Evolutionary conservation across 352 stramenopile species (phyloP).

Genomic region (Phytophthora nicotianae): DNA sequence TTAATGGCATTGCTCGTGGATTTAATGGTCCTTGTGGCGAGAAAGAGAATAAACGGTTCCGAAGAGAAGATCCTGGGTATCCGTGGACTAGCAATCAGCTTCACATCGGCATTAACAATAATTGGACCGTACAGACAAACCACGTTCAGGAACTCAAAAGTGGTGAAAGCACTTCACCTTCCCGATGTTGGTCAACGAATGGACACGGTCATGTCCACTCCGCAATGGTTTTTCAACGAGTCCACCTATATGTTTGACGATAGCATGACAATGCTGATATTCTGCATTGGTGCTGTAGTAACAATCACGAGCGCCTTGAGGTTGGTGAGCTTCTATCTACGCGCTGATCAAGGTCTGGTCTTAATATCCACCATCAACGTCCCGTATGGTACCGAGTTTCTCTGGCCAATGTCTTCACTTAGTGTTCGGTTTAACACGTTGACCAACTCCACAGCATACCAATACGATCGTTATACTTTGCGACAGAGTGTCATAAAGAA

Average conservation of each 20-base stretch:
- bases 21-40: conserved; percentile 19
- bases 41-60: conserved; percentile 5
- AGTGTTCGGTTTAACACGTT: conserved; percentile 27
- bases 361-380: conserved; percentile 9
- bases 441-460: too few species aligned
- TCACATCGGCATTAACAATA: conserved; percentile 39
- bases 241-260: conserved; percentile 21
- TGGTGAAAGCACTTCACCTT: not conserved
- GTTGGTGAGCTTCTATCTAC: conserved; percentile 1
- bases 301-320: not conserved
- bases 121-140: conserved; percentile 35
- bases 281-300: conserved; percentile 12
- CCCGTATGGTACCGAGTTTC: conserved; percentile 15
- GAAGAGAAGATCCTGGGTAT: conserved; percentile 34
- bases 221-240: conserved; percentile 16
- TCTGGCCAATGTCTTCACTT: conserved; percentile 27
- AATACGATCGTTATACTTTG: too few species aligned
- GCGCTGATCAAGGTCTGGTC: not conserved
- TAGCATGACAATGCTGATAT: conserved; percentile 20
- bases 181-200: conserved; percentile 1
- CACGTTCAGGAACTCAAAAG: conserved; percentile 10
- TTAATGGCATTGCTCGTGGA: conserved; percentile 45
- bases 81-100: conserved; percentile 39
- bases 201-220: conserved; percentile 4
- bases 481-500: conserved; percentile 1